These are phyloP conservation scores for Blastocystis sp. DNA, from an alignment of 352 stramenopile species.

Conservation along the genomic window DNA sequence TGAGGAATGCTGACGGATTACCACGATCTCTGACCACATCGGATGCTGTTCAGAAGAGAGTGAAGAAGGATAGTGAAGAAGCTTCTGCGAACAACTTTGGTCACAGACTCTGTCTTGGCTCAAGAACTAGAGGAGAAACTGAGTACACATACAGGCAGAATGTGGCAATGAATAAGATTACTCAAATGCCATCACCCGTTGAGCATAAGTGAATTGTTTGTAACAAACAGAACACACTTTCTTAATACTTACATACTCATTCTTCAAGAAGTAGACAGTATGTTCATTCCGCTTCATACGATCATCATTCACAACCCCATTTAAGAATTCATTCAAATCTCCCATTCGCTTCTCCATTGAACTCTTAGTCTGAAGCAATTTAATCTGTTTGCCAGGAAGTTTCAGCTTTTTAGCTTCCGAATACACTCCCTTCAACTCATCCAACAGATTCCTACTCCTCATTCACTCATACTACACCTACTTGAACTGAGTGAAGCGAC, in stretches of 20 bases:
- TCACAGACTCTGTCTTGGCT: background rate
- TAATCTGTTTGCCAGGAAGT: constrained; percentile 27
- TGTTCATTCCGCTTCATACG: background rate
- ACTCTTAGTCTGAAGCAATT: constrained; percentile 37
- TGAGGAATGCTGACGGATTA: constrained; percentile 15
- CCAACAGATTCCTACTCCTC: constrained; percentile 13
- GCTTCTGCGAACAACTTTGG: background rate
- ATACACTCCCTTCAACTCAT: background rate
- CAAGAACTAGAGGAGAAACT: no score
- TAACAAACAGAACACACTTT: background rate
- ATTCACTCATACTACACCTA: background rate
- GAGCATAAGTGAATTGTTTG: background rate
- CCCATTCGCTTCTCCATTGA: constrained; percentile 40
- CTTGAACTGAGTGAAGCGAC: constrained; percentile 47
- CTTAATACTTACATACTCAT: constrained; percentile 21
- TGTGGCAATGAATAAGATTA: background rate
- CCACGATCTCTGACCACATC: background rate
- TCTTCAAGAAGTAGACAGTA: background rate
- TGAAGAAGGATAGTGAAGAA: constrained; percentile 19
- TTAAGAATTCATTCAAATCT: constrained; percentile 1
- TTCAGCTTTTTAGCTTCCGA: background rate
- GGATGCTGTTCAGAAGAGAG: constrained; percentile 26
- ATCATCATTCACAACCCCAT: background rate
- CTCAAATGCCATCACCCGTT: background rate
- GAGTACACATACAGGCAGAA: constrained; percentile 18